A percentile compares a stretch with the other conserved stretches of the same genome.
These are phyloP conservation scores for Pistacia vera DNA, from an alignment of 345 rosid species.

Conservation along the genomic window DNA sequence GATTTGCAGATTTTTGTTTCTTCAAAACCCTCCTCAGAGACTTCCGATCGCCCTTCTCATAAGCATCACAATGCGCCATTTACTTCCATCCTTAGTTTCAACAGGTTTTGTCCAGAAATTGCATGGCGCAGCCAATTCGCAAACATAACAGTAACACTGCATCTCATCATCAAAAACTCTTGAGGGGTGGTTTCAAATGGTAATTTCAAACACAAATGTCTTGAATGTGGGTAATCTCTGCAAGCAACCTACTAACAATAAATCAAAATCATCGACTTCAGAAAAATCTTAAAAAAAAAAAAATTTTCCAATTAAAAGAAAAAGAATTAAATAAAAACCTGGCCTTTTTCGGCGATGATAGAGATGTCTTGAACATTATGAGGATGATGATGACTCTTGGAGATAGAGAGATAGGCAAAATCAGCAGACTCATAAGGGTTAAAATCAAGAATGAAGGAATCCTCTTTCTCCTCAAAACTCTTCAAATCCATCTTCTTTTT, in stretches of 20 bases:
- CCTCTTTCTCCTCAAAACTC: slow-evolving; percentile 46
- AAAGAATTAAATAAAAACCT: slow-evolving; percentile 11
- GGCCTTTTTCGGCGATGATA: slow-evolving; percentile 45
- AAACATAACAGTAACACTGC: slow-evolving; percentile 78
- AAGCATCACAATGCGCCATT: slow-evolving; percentile 53
- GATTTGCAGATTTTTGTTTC: background rate
- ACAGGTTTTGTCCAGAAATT: slow-evolving; percentile 34
- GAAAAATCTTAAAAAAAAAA: too few relatives aligned
- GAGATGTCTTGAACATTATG: slow-evolving; percentile 22
- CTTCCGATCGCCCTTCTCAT: slow-evolving; percentile 38
- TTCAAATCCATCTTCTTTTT: background rate
- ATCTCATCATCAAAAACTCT: slow-evolving; percentile 5
- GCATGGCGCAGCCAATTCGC: slow-evolving; percentile 73
- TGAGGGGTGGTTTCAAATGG: slow-evolving; percentile 61
- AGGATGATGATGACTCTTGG: background rate
- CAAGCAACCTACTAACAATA: slow-evolving; percentile 55
- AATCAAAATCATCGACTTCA: background rate
- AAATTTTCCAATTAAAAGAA: background rate
- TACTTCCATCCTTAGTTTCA: too few relatives aligned
- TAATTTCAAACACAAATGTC: slow-evolving; percentile 56
- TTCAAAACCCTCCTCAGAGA: slow-evolving; percentile 5
- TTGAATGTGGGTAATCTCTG: slow-evolving; percentile 80
- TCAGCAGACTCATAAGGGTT: slow-evolving; percentile 45
- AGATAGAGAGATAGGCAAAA: slow-evolving; percentile 18
- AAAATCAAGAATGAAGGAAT: slow-evolving; percentile 70